Evolutionary conservation across 208 protist species (phyloP).

Genomic region (Phytomonas francai): DNA sequence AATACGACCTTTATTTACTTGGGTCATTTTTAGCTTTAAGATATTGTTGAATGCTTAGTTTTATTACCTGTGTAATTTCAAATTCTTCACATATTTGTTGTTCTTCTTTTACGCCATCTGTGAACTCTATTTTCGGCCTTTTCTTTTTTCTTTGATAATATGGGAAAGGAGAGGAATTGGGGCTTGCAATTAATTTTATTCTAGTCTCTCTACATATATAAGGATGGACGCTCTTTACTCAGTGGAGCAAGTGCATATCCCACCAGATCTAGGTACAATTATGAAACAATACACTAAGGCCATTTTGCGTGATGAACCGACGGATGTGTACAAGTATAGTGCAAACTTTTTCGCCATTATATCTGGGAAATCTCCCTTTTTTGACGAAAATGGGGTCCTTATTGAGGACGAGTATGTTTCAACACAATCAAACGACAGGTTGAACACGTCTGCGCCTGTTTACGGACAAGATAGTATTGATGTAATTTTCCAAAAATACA

Average conservation of each 20-base stretch:
- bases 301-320: conserved; percentile 73
- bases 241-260: conserved; percentile 84
- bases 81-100: conserved; percentile 10
- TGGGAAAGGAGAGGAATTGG: background rate
- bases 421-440: background rate
- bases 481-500: conserved; percentile 52
- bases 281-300: conserved; percentile 92
- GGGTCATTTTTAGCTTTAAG: conserved; percentile 11
- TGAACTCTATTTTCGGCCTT: background rate
- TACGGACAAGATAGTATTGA: conserved; percentile 24
- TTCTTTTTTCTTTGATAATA: background rate
- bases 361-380: conserved; percentile 55
- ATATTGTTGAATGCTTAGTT: conserved; percentile 1
- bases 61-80: background rate
- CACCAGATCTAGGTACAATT: conserved; percentile 82
- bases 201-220: conserved; percentile 1
- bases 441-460: background rate
- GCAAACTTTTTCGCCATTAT: conserved; percentile 91
- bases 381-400: conserved; percentile 70
- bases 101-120: conserved; percentile 5
- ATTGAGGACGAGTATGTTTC: conserved; percentile 5
- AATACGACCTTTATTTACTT: conserved; percentile 7
- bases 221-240: conserved; percentile 88
- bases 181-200: conserved; percentile 6
- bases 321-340: conserved; percentile 87